phyloP scores from a whole-genome alignment of 2,329 filamentous ascomycete species.

The Chalaropsis thielavioides region DNA sequence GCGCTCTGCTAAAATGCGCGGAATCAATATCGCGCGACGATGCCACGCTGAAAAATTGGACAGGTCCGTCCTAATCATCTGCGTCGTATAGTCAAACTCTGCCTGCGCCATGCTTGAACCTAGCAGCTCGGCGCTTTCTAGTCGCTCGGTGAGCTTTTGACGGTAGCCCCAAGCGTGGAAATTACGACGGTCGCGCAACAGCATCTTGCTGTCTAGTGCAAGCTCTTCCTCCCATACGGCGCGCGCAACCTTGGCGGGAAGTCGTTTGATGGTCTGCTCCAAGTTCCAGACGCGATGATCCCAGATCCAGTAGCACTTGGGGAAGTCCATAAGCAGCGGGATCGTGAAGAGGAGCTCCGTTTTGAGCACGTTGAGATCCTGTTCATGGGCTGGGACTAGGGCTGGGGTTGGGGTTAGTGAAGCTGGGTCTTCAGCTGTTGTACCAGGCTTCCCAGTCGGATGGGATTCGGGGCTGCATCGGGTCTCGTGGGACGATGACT shows the following conservation, averaged over 20 bases:
- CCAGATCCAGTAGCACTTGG: conserved; percentile 99
- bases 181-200: conserved; percentile 71
- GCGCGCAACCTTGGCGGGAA: conserved; percentile 42
- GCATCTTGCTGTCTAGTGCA: conserved; percentile 71
- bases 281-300: conserved; percentile 85
- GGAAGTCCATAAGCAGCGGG: conserved; percentile 67
- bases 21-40: conserved; percentile 70
- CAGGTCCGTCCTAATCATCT: conserved; percentile 70
- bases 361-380: conserved; percentile 40
- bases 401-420: neutral
- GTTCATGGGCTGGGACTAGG: conserved; percentile 19
- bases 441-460: conserved; percentile 41
- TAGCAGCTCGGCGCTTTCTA: conserved; percentile 46
- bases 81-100: conserved; percentile 82
- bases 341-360: conserved; percentile 71
- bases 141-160: conserved; percentile 57
- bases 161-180: conserved; percentile 96
- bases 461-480: conserved; percentile 32
- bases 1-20: conserved; percentile 57
- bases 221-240: conserved; percentile 76
- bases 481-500: conserved; percentile 39
- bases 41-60: conserved; percentile 99
- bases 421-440: conserved; percentile 32
- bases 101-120: conserved; percentile 54
- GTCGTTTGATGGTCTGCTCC: conserved; percentile 49